Evolutionary conservation across 2,329 filamentous ascomycete species (phyloP).

Genomic region (Trichophyton rubrum): DNA sequence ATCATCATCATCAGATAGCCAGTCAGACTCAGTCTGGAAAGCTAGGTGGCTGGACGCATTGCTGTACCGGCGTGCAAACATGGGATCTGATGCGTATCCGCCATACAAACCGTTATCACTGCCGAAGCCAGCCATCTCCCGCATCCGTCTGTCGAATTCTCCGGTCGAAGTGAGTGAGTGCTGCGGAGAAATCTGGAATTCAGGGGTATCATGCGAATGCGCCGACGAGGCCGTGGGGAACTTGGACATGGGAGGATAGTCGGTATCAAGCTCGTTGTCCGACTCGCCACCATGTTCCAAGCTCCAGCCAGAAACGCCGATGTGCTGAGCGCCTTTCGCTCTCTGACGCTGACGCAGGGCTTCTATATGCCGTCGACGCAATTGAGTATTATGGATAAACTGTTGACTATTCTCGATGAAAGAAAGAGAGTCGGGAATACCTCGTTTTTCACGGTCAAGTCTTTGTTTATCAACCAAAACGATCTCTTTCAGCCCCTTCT

Average conservation of each 20-base stretch:
- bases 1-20: constrained; percentile 54
- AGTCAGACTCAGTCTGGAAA: constrained; percentile 33
- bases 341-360: constrained; percentile 49
- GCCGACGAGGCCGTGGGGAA: constrained; percentile 20
- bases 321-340: constrained; percentile 41
- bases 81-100: constrained; percentile 47
- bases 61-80: constrained; percentile 62
- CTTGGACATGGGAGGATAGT: constrained; percentile 22
- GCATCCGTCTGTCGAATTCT: constrained; percentile 19
- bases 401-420: constrained; percentile 34
- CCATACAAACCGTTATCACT: constrained; percentile 71
- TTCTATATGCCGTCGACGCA: constrained; percentile 36
- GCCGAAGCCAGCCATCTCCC: constrained; percentile 34
- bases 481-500: constrained; percentile 72
- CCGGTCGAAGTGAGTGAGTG: constrained; percentile 42
- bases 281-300: constrained; percentile 61
- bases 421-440: constrained; percentile 55
- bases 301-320: constrained; percentile 62
- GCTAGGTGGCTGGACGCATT: constrained; percentile 55
- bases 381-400: constrained; percentile 28
- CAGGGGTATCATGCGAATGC: constrained; percentile 39
- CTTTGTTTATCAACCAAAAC: constrained; percentile 70
- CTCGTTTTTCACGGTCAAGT: constrained; percentile 61
- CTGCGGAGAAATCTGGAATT: constrained; percentile 42
- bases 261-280: constrained; percentile 35